These are phyloP conservation scores for Teunomyces tritomae DNA, from an alignment of 805 yeast genomes.

Conservation along the genomic window DNA sequence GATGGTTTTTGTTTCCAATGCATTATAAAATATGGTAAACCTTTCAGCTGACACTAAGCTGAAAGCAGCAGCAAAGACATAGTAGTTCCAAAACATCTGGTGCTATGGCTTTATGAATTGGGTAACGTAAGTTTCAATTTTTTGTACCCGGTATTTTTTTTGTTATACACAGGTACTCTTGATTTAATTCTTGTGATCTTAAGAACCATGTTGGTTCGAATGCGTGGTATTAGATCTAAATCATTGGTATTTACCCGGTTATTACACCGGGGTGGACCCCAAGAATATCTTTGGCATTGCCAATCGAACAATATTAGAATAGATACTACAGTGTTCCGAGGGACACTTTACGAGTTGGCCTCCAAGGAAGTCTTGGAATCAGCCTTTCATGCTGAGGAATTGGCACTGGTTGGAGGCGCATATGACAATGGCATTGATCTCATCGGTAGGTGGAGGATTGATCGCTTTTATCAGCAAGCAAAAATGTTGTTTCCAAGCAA, in stretches of 20 bases:
- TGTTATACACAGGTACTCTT: neutral
- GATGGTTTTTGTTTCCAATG: neutral
- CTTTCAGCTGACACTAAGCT: neutral
- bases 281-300: conserved; percentile 31
- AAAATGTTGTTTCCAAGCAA: neutral
- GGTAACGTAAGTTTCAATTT: neutral
- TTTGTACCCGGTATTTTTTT: neutral
- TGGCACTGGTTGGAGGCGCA: conserved; percentile 52
- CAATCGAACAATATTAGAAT: conserved; percentile 16
- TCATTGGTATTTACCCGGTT: neutral
- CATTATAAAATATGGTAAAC: neutral
- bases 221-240: neutral
- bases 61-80: neutral
- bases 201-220: neutral
- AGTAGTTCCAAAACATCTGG: conserved; percentile 1
- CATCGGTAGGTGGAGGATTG: conserved; percentile 50
- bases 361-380: conserved; percentile 38
- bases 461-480: conserved; percentile 14
- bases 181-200: neutral
- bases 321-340: conserved; percentile 47
- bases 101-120: no score
- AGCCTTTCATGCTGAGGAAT: conserved; percentile 33
- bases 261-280: conserved; percentile 4
- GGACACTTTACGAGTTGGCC: conserved; percentile 54
- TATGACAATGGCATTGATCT: conserved; percentile 59